Conservation (phyloP, 148 eudicot genomes). For the Persicaria tinctoria region DNA sequence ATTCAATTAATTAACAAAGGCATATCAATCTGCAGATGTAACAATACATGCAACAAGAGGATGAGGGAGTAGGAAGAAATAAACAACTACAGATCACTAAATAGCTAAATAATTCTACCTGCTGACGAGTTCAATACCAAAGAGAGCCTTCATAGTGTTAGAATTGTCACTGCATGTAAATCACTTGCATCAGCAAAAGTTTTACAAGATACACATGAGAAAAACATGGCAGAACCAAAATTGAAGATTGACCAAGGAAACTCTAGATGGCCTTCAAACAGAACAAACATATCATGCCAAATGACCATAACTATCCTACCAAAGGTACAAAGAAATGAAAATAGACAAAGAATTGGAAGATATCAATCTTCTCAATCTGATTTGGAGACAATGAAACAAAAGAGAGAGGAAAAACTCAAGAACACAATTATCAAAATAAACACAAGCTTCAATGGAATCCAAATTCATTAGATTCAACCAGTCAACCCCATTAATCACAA, state of each 20-base stretch:
- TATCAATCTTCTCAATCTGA: too few species aligned
- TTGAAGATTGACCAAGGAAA: not conserved
- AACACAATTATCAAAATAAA: too few species aligned
- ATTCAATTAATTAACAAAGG: not conserved
- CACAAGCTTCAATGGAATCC: too few species aligned
- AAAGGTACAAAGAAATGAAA: too few species aligned
- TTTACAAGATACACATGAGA: not conserved
- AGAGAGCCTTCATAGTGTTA: slow-evolving; percentile 71
- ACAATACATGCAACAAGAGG: not conserved
- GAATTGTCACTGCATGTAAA: slow-evolving; percentile 50
- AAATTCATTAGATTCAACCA: too few species aligned
- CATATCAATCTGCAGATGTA: not conserved
- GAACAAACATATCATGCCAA: too few species aligned
- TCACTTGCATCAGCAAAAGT: slow-evolving; percentile 10
- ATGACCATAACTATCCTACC: too few species aligned
- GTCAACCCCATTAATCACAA: too few species aligned
- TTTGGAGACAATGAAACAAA: too few species aligned
- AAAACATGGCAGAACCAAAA: not conserved
- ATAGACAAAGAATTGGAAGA: too few species aligned
- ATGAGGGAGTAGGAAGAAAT: not conserved
- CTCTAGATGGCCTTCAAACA: not conserved
- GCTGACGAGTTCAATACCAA: slow-evolving; percentile 83
- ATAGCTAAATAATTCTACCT: slow-evolving; percentile 39
- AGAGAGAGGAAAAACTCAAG: too few species aligned
- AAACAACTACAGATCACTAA: not conserved